phyloP scores from a whole-genome alignment of 176 grass and related monocot genomes.

The Sorghum bicolor region DNA sequence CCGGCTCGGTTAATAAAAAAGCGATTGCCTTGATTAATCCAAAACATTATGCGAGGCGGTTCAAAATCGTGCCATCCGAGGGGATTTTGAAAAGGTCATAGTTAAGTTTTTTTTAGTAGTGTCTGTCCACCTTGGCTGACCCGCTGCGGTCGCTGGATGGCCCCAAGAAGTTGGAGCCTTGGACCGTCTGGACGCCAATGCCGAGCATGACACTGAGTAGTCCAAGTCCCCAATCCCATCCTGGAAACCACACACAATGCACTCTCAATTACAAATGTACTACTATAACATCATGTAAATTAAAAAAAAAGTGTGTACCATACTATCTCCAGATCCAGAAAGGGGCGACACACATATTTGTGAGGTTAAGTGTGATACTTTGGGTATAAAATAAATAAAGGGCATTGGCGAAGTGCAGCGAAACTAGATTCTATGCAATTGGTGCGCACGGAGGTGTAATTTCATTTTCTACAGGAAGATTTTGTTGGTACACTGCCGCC shows the following conservation, averaged over 20 bases:
- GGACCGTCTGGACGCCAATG: constrained; percentile 6
- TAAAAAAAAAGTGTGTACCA: neutral
- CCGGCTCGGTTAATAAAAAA: too few species aligned
- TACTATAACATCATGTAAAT: neutral
- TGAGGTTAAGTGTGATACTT: neutral
- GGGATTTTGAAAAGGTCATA: too few species aligned
- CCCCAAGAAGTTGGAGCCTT: constrained; percentile 42
- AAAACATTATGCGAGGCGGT: too few species aligned
- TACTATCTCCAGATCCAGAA: neutral
- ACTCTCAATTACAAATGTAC: neutral
- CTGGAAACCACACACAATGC: neutral
- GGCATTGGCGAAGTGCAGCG: neutral
- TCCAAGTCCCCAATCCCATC: neutral
- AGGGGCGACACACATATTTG: neutral
- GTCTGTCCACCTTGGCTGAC: constrained; percentile 45
- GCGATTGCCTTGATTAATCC: too few species aligned
- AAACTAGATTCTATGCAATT: neutral
- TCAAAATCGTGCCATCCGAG: too few species aligned
- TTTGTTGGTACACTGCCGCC: constrained; percentile 7
- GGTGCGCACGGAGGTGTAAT: neutral
- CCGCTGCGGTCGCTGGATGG: constrained; percentile 45
- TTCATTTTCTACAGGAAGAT: neutral
- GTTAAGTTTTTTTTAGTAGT: too few species aligned
- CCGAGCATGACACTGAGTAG: constrained; percentile 27
- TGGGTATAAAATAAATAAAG: neutral